phyloP scores from a whole-genome alignment of 257 asterid genomes.

The Solanum chilense region DNA sequence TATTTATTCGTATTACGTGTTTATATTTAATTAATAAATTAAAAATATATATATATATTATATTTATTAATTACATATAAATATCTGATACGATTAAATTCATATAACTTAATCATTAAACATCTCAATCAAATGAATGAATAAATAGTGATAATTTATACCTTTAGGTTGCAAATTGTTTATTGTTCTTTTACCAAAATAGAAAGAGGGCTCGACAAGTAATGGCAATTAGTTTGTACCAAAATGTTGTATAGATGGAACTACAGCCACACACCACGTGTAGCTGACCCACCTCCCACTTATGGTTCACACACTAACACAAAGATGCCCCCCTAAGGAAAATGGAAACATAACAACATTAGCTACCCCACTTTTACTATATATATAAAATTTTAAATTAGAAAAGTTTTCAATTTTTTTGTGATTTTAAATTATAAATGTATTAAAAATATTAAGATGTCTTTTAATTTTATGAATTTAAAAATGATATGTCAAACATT shows the following conservation, averaged over 20 bases:
- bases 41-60: background rate
- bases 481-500: too few species aligned
- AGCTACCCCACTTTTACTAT: background rate
- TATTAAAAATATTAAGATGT: too few species aligned
- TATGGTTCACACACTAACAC: background rate
- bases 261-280: conserved; percentile 1
- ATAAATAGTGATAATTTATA: background rate
- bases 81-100: too few species aligned
- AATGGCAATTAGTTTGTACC: background rate
- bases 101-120: background rate
- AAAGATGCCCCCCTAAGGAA: background rate
- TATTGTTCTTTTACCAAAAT: conserved; percentile 18
- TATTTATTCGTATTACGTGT: rapidly evolving
- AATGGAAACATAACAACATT: background rate
- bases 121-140: background rate
- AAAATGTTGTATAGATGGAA: background rate
- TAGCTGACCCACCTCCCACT: conserved; percentile 1
- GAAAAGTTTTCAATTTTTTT: too few species aligned
- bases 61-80: rapidly evolving
- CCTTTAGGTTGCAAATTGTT: conserved; percentile 23
- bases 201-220: conserved; percentile 10
- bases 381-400: too few species aligned
- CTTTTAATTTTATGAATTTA: too few species aligned
- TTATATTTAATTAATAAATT: background rate
- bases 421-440: too few species aligned